Base-by-base conservation (phyloP, 805 yeast genomes). In the Brettanomyces bruxellensis region DNA sequence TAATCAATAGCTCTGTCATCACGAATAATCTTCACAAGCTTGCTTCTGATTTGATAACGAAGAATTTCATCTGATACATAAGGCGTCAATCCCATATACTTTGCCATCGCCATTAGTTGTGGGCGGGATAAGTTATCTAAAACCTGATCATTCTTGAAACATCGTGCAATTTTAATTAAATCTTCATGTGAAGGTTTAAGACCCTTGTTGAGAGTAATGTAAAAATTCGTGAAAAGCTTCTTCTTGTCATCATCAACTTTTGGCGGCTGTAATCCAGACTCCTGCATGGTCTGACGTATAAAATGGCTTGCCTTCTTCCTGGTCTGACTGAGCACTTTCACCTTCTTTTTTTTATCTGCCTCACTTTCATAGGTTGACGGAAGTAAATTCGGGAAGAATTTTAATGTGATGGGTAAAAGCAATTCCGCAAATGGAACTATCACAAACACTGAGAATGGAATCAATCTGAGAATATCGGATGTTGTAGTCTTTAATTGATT, bases 381-480 rank as follows among this genome's bases (percentile, higher is more conserved):
- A 51, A 91, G 72, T 55, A 91, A 66, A 62, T 86, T 87, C 57
- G 98, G 98, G 80, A 91, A 91, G 11, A 91, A 52, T 63, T 86
- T 86, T 52, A 91, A 70, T 1, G 96, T 96, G 28, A 91, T 67
- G 0, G 98, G 98, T 44, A 91, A 70, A 51, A 91, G 72, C 45
- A 91, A 70, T 66, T 91, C 98, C n/a, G 97, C 97, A 68, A 91
- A 91, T 40, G 98, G 98, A 38, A 91, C 78, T 47, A 91, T 69
- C 12, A 91, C 72, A 64, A 91, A 90, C 76, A 91, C 80, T 38
- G 95, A 79, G 66, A 91, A 91, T 23, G 98, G 98, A 41, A 91
- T 88, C 48, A 91, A 69, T 58, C 97, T 78, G 22, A 81, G 78
- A 38, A 91, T 82, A 67, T 91, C 98, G 47, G 78, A 77, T 44